Base-by-base conservation (phyloP, 202 grass and related monocot species). In the Bolboschoenoplectus hybrid region DNA sequence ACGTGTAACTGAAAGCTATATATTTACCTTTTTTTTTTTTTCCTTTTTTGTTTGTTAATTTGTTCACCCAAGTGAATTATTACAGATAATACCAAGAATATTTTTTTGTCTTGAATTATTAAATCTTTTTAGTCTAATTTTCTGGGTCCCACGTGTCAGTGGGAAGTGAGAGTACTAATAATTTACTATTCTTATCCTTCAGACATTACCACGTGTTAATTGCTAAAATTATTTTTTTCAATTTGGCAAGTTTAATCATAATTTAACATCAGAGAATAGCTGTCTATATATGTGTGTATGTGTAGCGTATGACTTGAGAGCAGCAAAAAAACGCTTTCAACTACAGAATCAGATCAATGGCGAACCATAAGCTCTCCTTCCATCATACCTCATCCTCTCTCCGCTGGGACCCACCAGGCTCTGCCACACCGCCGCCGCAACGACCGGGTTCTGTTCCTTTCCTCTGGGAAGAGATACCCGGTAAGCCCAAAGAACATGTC, bases 391-490 rank as follows among this genome's bases (percentile, higher is more conserved):
- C 83, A 44, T 55, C 83, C 19, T 17, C 58, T 12, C 73, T 41
- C 65, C 66, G 57, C 6, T 76, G 41, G 26, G 89, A 45, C 38
- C 85, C 63, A 32, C 2, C 1, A 1, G 74, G 77, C 45, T 80
- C 82, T 1, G 71, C 78, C 65, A 92, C 90, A 63, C 94, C 89
- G 49, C 80, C 86, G 49, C 83, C 80, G 3, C 36, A 81, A 11
- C 34, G 86, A 0, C 86, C 51, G 16, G 85, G 85, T 77, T 66
- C 86, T 0, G 83, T 97, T 68, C 95, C 95, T 7, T 97, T 93
- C 87, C 32, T 88, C 20, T 94, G 95, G 95, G 95, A 97, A 84
- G 95, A 91, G 6, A 85, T 55, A 35, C 91, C 89, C 2, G 87
- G 86, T n/a, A 86, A 74, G 69, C 91, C 92, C 26, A 92, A 87